Evolutionary conservation across 176 grass and related monocot genomes (phyloP).

Genomic region (Olyra latifolia): DNA sequence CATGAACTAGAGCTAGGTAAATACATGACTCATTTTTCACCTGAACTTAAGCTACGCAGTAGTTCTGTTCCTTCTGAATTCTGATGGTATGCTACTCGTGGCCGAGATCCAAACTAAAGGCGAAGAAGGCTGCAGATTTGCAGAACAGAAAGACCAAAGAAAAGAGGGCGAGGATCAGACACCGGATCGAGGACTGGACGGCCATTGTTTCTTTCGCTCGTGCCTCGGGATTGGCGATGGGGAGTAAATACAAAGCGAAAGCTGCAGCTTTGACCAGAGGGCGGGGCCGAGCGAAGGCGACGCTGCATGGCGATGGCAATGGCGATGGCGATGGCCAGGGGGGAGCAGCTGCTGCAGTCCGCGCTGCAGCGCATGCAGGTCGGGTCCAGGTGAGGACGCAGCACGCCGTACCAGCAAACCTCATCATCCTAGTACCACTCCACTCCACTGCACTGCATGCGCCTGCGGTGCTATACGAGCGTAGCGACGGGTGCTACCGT

Average conservation of each 20-base stretch:
- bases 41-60: not conserved
- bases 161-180: not conserved
- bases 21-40: not conserved
- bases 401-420: conserved; percentile 21
- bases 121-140: not conserved
- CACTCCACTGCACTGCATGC: too few species aligned
- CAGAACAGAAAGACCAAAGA: conserved; percentile 5
- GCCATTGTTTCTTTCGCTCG: not conserved
- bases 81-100: too few species aligned
- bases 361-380: not conserved
- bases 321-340: not conserved
- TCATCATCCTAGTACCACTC: not conserved
- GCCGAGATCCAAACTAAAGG: conserved; percentile 17
- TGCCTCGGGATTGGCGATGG: conserved; percentile 43
- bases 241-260: conserved; percentile 15
- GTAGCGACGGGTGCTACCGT: not conserved
- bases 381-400: conserved; percentile 41
- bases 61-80: not conserved
- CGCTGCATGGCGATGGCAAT: conserved; percentile 4
- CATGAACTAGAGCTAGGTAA: not conserved
- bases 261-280: conserved; percentile 43
- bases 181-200: not conserved
- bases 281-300: conserved; percentile 23
- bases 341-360: not conserved
- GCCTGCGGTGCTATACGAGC: not conserved